Evolutionary conservation across 352 stramenopile genomes (phyloP), one percentile per base, ranked within the genome.

Genomic region (Aphanomyces cochlioides): DNA sequence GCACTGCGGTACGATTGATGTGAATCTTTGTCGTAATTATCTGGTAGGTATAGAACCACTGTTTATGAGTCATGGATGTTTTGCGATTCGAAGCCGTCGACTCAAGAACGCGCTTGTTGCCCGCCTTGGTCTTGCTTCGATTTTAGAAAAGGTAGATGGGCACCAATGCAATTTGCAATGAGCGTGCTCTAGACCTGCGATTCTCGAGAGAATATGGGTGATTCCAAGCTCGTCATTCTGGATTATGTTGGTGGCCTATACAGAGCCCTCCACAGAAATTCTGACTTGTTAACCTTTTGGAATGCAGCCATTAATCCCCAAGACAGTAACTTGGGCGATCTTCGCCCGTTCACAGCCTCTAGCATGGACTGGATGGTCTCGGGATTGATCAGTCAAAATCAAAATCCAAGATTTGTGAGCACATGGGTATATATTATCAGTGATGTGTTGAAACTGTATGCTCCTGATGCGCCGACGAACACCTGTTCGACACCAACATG

Each of bases 71-170:
- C 6, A 47, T 28, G 64, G 64, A 17, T 19, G 43, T 21, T 64
- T 36, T 50, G n/a, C 39, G 4, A n/a, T 70, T 17, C 48, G 40
- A 2, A 63, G 21, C 17, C 64, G 64, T 28, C 53, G 64, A 21
- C 45, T 61, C 15, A 70, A 70, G 45, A 70, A 60, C 47, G 21
- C 48, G 3, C 8, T 70, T 13, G 37, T 70, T 13, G 64, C 64
- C 6, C 34, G 34, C 47, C 7, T 48, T 7, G 64, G 64, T n/a
- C 8, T 70, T 13, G 48, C 38, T n/a, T 34, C n/a, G 10, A 36
- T 70, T 19, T 61, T 48, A 7, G 37, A 41, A 17, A 70, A 59
- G 47, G 64, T 70, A 53, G 4, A 12, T 17, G 10, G 36, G 6
- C 2, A 28, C 28, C 28, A 15, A 12, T 40, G 6, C 56, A 63